Evolutionary conservation across 805 yeast species (phyloP).

Genomic region (Priceomyces haplophilus): DNA sequence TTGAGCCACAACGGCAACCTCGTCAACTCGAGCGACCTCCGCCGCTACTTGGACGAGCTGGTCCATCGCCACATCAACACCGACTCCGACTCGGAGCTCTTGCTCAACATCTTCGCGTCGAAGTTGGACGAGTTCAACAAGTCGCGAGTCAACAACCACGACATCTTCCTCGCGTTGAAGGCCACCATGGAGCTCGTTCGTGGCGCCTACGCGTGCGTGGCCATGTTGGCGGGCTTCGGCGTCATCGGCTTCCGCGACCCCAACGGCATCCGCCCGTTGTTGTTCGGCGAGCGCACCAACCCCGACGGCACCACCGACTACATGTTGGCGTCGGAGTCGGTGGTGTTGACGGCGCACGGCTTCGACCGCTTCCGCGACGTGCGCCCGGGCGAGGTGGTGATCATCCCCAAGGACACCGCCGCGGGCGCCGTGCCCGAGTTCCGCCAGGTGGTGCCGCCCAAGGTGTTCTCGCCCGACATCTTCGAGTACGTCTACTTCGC

Average conservation of each 20-base stretch:
- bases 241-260: conserved; percentile 96
- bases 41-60: conserved; percentile 79
- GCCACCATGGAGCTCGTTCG: conserved; percentile 80
- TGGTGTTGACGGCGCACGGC: conserved; percentile 89
- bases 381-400: conserved; percentile 94
- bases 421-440: conserved; percentile 63
- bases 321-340: conserved; percentile 94
- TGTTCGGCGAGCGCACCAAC: conserved; percentile 76
- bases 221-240: conserved; percentile 95
- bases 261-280: conserved; percentile 89
- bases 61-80: conserved; percentile 98
- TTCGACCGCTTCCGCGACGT: conserved; percentile 77
- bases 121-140: conserved; percentile 90
- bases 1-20: conserved; percentile 93
- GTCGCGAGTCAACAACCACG: conserved; percentile 86
- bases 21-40: conserved; percentile 78
- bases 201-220: conserved; percentile 97
- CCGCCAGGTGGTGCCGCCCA: conserved; percentile 77
- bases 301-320: conserved; percentile 72
- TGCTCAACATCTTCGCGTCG: conserved; percentile 86
- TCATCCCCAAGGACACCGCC: conserved; percentile 69
- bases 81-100: conserved; percentile 90
- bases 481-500: conserved; percentile 98
- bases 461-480: conserved; percentile 86
- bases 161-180: conserved; percentile 78